These are phyloP conservation scores for Podospora appendiculata DNA, from an alignment of 495 filamentous ascomycete species.

Conservation along the genomic window DNA sequence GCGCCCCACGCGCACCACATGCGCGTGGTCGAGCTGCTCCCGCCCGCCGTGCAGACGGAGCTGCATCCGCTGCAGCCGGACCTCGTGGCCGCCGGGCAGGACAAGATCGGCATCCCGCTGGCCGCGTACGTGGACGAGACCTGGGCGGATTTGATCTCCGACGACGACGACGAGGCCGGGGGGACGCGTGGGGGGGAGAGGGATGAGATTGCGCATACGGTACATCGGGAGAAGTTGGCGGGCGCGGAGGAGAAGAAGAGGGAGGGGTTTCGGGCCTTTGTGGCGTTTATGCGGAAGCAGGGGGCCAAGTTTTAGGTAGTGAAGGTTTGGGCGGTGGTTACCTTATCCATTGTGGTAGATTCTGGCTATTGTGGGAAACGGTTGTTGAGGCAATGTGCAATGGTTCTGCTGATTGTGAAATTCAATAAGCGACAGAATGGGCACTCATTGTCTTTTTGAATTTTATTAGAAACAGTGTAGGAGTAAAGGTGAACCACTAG, in stretches of 20 bases:
- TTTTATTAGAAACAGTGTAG: no score
- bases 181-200: slow-evolving; percentile 21
- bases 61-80: slow-evolving; percentile 45
- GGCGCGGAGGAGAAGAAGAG: slow-evolving; percentile 5
- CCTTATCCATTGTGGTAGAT: no score
- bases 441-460: no score
- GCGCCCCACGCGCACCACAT: slow-evolving; percentile 21
- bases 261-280: slow-evolving; percentile 7
- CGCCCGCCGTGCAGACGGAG: slow-evolving; percentile 61
- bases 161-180: no score
- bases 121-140: slow-evolving; percentile 50
- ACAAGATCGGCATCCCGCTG: slow-evolving; percentile 51
- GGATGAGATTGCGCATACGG: slow-evolving; percentile 28
- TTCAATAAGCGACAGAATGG: no score
- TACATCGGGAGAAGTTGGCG: not conserved
- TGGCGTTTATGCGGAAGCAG: slow-evolving; percentile 3
- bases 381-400: no score
- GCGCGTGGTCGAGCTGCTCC: slow-evolving; percentile 56
- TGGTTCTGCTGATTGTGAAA: no score
- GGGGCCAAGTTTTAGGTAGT: slow-evolving; percentile 3
- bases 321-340: no score
- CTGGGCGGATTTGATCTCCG: slow-evolving; percentile 43
- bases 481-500: no score
- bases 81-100: slow-evolving; percentile 27
- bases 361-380: no score